phyloP scores from a whole-genome alignment of 805 yeast species.

The Metschnikowia koreensis region DNA sequence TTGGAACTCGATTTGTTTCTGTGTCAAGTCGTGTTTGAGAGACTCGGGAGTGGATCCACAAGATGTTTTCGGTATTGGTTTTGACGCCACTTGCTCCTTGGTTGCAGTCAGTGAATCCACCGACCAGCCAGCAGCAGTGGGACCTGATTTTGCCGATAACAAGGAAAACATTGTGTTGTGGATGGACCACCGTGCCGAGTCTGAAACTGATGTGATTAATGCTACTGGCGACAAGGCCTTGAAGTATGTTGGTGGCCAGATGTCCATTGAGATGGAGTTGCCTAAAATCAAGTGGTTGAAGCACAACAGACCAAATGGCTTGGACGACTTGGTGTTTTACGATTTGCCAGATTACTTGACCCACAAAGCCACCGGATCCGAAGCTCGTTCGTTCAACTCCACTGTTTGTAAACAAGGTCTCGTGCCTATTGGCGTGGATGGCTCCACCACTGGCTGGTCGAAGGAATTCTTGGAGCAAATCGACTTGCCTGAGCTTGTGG shows the following conservation, averaged over 20 bases:
- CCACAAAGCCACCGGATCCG: slow-evolving; percentile 84
- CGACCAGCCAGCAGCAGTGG: slow-evolving; percentile 79
- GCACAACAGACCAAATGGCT: slow-evolving; percentile 66
- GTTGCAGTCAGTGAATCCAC: slow-evolving; percentile 69
- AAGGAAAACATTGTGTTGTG: slow-evolving; percentile 86
- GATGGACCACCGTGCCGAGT: slow-evolving; percentile 97
- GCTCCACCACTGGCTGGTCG: slow-evolving; percentile 86
- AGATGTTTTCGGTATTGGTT: slow-evolving; percentile 82
- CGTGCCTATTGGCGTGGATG: slow-evolving; percentile 89
- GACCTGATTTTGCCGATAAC: slow-evolving; percentile 76
- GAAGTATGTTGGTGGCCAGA: slow-evolving; percentile 92
- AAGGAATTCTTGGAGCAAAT: slow-evolving; percentile 65
- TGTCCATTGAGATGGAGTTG: slow-evolving; percentile 98
- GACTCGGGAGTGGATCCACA: slow-evolving; percentile 72
- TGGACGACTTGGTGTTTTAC: slow-evolving; percentile 72
- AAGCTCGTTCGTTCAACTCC: slow-evolving; percentile 85
- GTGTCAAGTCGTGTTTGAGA: slow-evolving; percentile 70
- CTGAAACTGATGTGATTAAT: slow-evolving; percentile 79
- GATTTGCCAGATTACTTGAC: slow-evolving; percentile 92
- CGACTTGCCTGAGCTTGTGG: slow-evolving; percentile 74
- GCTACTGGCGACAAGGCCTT: slow-evolving; percentile 74
- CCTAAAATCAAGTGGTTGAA: slow-evolving; percentile 98
- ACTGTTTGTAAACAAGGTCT: slow-evolving; percentile 95
- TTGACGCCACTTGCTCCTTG: slow-evolving; percentile 95
- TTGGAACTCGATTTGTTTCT: slow-evolving; percentile 83